Conservation (phyloP, 768 basidiomycete species). For the Cystofilobasidium bisporidii region DNA sequence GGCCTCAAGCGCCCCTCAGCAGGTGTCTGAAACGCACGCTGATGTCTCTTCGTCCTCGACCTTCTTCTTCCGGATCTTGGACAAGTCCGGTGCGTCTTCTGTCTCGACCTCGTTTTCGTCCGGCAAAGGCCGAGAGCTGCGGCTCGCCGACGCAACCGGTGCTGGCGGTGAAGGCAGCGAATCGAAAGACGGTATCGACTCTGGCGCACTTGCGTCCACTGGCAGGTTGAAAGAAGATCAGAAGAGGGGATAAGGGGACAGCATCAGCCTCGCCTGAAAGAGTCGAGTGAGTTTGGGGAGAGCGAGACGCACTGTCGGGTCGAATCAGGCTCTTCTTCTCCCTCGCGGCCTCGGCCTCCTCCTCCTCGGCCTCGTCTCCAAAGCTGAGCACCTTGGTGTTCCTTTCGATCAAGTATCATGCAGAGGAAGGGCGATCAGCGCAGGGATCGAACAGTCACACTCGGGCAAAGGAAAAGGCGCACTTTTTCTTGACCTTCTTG, state of each 20-base stretch:
- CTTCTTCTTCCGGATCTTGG: constrained; percentile 20
- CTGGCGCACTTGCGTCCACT: constrained; percentile 55
- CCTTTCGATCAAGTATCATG: constrained; percentile 42
- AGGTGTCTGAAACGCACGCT: constrained; percentile 24
- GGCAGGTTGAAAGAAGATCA: no score
- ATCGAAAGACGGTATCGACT: background rate
- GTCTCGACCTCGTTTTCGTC: background rate
- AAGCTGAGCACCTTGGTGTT: constrained; percentile 86
- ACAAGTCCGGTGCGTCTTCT: constrained; percentile 14
- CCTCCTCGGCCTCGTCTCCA: constrained; percentile 56
- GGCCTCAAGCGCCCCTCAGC: no score
- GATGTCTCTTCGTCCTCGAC: constrained; percentile 18
- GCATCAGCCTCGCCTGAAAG: constrained; percentile 24
- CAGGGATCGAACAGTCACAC: background rate
- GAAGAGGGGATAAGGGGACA: no score
- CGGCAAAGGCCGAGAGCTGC: background rate
- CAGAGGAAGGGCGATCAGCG: background rate
- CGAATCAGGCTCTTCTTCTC: constrained; percentile 75
- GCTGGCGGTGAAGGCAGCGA: background rate
- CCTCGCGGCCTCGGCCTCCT: constrained; percentile 48
- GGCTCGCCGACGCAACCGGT: background rate
- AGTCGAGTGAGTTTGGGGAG: constrained; percentile 2
- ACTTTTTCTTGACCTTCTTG: constrained; percentile 85
- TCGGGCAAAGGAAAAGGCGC: constrained; percentile 32
- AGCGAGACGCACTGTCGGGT: constrained; percentile 66